Conservation (phyloP, 1,284 basidiomycete species). For the Pulveroboletus sp. region DNA sequence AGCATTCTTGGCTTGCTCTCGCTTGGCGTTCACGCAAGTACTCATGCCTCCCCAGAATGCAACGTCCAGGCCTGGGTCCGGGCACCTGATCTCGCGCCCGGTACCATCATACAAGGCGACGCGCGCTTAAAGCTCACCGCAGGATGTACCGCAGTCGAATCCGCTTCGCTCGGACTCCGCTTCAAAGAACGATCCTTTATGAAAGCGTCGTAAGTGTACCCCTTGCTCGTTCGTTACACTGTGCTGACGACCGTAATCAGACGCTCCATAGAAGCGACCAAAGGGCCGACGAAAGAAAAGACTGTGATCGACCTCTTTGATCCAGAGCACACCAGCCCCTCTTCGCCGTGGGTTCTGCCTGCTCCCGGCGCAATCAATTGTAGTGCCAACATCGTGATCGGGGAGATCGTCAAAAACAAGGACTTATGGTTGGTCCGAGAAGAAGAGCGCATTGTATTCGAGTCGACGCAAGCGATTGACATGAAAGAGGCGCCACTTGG, state of each 20-base stretch:
- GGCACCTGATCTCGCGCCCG: constrained; percentile 14
- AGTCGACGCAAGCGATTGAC: constrained; percentile 5
- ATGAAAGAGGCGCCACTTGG: neutral
- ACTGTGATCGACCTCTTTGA: neutral
- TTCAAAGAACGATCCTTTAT: constrained; percentile 18
- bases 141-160: neutral
- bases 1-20: too few species aligned
- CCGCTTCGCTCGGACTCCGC: constrained; percentile 12
- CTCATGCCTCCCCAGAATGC: neutral
- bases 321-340: neutral
- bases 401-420: constrained; percentile 1
- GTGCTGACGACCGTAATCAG: neutral
- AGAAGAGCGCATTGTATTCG: constrained; percentile 18
- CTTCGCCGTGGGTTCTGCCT: neutral
- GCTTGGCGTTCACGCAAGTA: too few species aligned
- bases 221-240: neutral
- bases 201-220: neutral
- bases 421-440: constrained; percentile 12
- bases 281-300: neutral
- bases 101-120: constrained; percentile 13
- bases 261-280: neutral
- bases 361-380: neutral
- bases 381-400: neutral
- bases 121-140: constrained; percentile 4
- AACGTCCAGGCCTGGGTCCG: constrained; percentile 15